These are phyloP conservation scores for Ophiostoma montium DNA, from an alignment of 2,329 filamentous ascomycete species.

Conservation along the genomic window DNA sequence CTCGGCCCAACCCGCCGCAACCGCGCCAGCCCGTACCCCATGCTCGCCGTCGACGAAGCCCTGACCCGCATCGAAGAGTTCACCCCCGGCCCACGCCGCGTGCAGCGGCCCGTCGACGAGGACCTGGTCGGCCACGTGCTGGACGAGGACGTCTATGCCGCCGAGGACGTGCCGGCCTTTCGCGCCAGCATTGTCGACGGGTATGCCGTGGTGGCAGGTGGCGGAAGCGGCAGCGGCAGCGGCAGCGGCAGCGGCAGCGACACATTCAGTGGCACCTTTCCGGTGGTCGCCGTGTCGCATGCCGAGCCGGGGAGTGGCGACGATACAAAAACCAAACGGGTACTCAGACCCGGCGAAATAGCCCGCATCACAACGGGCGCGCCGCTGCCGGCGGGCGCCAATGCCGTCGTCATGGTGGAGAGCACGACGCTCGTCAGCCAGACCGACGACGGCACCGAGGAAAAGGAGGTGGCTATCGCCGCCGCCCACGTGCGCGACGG, in stretches of 20 bases:
- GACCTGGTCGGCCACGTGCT: slow-evolving; percentile 63
- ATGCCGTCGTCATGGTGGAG: slow-evolving; percentile 92
- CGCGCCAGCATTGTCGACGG: slow-evolving; percentile 94
- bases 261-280: slow-evolving; percentile 64
- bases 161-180: slow-evolving; percentile 81
- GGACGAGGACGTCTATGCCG: slow-evolving; percentile 66
- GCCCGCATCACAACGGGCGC: slow-evolving; percentile 91
- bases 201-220: slow-evolving; percentile 65
- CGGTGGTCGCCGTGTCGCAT: slow-evolving; percentile 76
- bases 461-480: slow-evolving; percentile 76
- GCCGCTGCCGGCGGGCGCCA: slow-evolving; percentile 75
- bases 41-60: slow-evolving; percentile 76
- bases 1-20: slow-evolving; percentile 56
- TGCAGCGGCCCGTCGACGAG: slow-evolving; percentile 46
- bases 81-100: slow-evolving; percentile 52
- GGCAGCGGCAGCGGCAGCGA: neutral
- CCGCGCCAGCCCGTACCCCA: slow-evolving; percentile 79
- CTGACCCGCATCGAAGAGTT: slow-evolving; percentile 57
- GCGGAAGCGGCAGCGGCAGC: slow-evolving; percentile 13
- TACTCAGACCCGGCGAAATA: slow-evolving; percentile 46
- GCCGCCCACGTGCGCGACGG: slow-evolving; percentile 59
- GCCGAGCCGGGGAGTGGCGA: slow-evolving; percentile 47
- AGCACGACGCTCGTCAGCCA: slow-evolving; percentile 66
- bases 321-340: slow-evolving; percentile 37
- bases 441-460: slow-evolving; percentile 70